Evolutionary conservation across 805 yeast genomes (phyloP).

Genomic region (Zygoascus biomembranicola): DNA sequence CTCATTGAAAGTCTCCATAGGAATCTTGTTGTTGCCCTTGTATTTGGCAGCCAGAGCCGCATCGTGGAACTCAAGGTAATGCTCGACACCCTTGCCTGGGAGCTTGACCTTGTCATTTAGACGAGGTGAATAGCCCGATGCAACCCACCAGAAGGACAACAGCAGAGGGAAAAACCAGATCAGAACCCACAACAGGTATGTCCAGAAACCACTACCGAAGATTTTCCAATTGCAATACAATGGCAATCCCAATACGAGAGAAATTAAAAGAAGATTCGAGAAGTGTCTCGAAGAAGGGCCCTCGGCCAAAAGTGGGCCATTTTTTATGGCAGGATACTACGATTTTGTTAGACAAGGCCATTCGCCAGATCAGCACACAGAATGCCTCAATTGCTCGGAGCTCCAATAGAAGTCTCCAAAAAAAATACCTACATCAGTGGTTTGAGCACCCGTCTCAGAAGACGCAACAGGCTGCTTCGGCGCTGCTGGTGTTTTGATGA

Average conservation of each 20-base stretch:
- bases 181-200: conserved; percentile 53
- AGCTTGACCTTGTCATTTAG: conserved; percentile 65
- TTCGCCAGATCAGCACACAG: too few relatives aligned
- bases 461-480: conserved; percentile 35
- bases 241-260: conserved; percentile 50
- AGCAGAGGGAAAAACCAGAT: conserved; percentile 60
- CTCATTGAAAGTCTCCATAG: conserved; percentile 89
- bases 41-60: conserved; percentile 59
- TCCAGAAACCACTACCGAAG: conserved; percentile 58
- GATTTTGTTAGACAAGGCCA: too few relatives aligned
- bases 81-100: conserved; percentile 71
- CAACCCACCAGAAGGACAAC: conserved; percentile 74
- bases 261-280: conserved; percentile 48
- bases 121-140: conserved; percentile 73
- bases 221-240: conserved; percentile 52
- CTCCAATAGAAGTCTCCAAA: background rate
- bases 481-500: conserved; percentile 53
- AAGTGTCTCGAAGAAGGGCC: conserved; percentile 81
- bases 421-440: conserved; percentile 35
- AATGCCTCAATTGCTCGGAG: background rate
- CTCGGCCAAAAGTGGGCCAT: conserved; percentile 85
- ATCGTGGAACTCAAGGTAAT: conserved; percentile 76
- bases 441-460: conserved; percentile 42
- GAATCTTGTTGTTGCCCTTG: conserved; percentile 67
- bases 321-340: conserved; percentile 62